phyloP scores from a whole-genome alignment of 139 green algal genomes.

The Spirogloea muscicola region DNA sequence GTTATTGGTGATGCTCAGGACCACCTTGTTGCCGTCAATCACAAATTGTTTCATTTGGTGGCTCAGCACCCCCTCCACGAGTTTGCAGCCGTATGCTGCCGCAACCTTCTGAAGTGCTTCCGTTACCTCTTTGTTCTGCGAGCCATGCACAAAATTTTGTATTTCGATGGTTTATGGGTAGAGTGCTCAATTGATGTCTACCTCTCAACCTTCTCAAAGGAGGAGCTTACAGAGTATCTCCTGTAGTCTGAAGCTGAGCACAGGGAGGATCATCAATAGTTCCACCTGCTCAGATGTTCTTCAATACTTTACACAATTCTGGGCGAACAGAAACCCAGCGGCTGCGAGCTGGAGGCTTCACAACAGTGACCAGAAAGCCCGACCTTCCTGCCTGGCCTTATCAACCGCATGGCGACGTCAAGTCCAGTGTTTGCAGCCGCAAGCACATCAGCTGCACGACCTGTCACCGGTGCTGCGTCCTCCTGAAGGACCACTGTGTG shows the following conservation, averaged over 20 bases:
- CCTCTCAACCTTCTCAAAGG: background rate
- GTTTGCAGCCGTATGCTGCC: conserved; percentile 78
- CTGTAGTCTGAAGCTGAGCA: background rate
- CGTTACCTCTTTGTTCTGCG: conserved; percentile 66
- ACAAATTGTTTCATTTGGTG: conserved; percentile 97
- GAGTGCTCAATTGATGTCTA: background rate
- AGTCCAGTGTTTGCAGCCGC: conserved; percentile 69
- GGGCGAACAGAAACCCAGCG: background rate
- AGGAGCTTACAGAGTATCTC: too few relatives aligned
- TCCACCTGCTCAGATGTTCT: background rate
- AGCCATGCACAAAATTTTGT: conserved; percentile 7
- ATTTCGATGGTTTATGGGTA: background rate
- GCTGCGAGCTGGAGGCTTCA: background rate
- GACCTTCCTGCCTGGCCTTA: conserved; percentile 76
- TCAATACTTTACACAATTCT: too few relatives aligned
- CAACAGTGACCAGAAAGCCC: background rate
- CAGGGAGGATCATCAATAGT: too few relatives aligned
- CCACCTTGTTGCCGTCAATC: conserved; percentile 95
- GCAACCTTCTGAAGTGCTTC: conserved; percentile 66
- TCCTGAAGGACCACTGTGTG: conserved; percentile 73
- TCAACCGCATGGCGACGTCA: conserved; percentile 82
- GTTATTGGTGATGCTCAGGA: conserved; percentile 70
- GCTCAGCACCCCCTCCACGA: conserved; percentile 92
- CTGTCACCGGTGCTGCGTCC: conserved; percentile 61
- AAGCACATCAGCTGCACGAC: conserved; percentile 80